Evolutionary conservation across 129 eudicot species (phyloP), one percentile per base, ranked within the genome.

Genomic region (Chrysanthemum makinoi): DNA sequence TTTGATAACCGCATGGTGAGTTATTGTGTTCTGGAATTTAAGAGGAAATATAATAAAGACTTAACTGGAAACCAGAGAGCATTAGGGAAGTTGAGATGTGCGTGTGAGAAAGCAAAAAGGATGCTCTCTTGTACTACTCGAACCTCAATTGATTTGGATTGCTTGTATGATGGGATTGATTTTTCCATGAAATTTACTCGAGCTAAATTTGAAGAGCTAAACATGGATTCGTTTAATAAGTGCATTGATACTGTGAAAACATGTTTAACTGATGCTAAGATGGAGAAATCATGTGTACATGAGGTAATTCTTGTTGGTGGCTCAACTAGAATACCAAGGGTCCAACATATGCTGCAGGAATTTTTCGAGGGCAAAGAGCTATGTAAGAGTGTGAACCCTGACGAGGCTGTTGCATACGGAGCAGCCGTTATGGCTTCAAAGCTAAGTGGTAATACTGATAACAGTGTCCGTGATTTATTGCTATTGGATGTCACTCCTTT

Each of bases 171-270:
- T 24, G 73, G 62, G 26, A 69, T 69, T 53, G 73, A 69, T 69
- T 69, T 69, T 51, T 52, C 62, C 26, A 26, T 69, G 50, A 69
- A 69, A 30, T 28, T 69, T 16, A 60, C 30, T 72, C 68, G 60
- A 5, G 76, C 76, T 60, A 72, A 72, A 49, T 72, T 72, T 72
- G 76, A 72, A n/a, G 76, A 72, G 8, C 49, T 72, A 17, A 72
- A 72, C 59, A 72, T 47, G 28, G 67, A 18, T 70, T 56, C 0
- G 1, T 70, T 70, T 13, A 2, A 17, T 35, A 70, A 70, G 39
- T 30, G 39, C 39, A 30, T 30, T 5, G 39, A 30, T 4, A 30
- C 39, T 2, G 5, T 30, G 39, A 5, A 30, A 5, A 30, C 39
- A 30, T 30, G 39, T 30, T 70, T 70, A 70, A 57, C 10, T 22